Evolutionary conservation across 768 basidiomycete genomes (phyloP).

Genomic region (Podaxis carcinomalis): DNA sequence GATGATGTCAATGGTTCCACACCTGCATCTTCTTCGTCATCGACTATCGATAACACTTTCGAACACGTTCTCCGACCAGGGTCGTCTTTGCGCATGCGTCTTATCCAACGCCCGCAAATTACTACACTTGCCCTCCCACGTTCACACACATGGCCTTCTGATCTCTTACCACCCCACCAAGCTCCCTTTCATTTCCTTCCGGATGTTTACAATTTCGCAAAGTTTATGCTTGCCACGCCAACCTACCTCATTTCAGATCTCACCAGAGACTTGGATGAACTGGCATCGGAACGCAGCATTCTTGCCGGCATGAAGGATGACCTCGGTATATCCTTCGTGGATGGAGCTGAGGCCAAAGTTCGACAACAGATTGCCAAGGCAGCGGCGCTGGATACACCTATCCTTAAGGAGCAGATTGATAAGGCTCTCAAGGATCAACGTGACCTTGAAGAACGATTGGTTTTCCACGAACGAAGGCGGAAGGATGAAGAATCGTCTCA

Average conservation of each 20-base stretch:
- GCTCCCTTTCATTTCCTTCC: slow-evolving; percentile 96
- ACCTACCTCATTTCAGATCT: slow-evolving; percentile 76
- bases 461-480: slow-evolving; percentile 23
- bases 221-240: slow-evolving; percentile 96
- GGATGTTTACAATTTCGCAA: slow-evolving; percentile 81
- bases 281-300: slow-evolving; percentile 64
- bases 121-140: slow-evolving; percentile 93
- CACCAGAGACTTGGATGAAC: slow-evolving; percentile 63
- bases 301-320: slow-evolving; percentile 69
- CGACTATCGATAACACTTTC: slow-evolving; percentile 28
- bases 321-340: slow-evolving; percentile 75
- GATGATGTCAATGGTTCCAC: slow-evolving; percentile 26
- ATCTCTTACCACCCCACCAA: slow-evolving; percentile 84
- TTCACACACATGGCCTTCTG: slow-evolving; percentile 91
- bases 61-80: slow-evolving; percentile 45
- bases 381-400: slow-evolving; percentile 63
- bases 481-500: slow-evolving; percentile 22
- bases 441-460: slow-evolving; percentile 46
- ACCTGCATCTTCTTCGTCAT: slow-evolving; percentile 42
- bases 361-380: slow-evolving; percentile 79
- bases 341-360: slow-evolving; percentile 72
- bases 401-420: slow-evolving; percentile 61
- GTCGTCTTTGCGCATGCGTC: slow-evolving; percentile 72
- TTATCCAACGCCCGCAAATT: slow-evolving; percentile 91
- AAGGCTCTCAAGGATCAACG: slow-evolving; percentile 54